phyloP scores from a whole-genome alignment of 177 flowering plant genomes.

The Vitis hybrid region DNA sequence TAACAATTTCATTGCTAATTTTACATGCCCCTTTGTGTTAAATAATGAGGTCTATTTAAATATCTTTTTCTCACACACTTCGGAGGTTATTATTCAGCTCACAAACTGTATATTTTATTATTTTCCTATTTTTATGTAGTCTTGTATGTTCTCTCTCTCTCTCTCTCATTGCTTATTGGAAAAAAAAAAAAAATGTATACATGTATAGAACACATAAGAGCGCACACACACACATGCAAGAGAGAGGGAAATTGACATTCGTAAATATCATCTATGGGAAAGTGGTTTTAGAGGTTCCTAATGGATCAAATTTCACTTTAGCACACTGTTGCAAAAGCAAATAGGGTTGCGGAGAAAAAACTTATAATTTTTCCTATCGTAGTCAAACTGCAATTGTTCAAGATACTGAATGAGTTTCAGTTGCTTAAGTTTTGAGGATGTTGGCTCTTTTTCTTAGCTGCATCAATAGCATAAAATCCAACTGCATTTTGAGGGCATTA shows the following conservation, averaged over 20 bases:
- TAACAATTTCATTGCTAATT: constrained; percentile 8
- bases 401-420: too few relatives aligned
- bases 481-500: neutral
- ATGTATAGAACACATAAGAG: too few relatives aligned
- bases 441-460: neutral
- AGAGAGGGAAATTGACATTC: too few relatives aligned
- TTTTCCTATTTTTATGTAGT: neutral
- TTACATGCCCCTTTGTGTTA: neutral
- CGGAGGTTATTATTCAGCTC: neutral
- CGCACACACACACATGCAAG: too few relatives aligned
- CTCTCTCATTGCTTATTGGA: neutral
- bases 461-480: neutral
- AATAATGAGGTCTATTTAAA: neutral
- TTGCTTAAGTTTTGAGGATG: neutral
- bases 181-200: too few relatives aligned
- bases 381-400: too few relatives aligned
- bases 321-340: too few relatives aligned
- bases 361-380: too few relatives aligned
- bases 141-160: neutral
- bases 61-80: neutral
- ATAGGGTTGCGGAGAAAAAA: too few relatives aligned
- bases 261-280: too few relatives aligned
- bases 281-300: too few relatives aligned
- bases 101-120: neutral
- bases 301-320: too few relatives aligned